Base-by-base conservation (phyloP, 352 stramenopile species). In the Pythium apleroticum region DNA sequence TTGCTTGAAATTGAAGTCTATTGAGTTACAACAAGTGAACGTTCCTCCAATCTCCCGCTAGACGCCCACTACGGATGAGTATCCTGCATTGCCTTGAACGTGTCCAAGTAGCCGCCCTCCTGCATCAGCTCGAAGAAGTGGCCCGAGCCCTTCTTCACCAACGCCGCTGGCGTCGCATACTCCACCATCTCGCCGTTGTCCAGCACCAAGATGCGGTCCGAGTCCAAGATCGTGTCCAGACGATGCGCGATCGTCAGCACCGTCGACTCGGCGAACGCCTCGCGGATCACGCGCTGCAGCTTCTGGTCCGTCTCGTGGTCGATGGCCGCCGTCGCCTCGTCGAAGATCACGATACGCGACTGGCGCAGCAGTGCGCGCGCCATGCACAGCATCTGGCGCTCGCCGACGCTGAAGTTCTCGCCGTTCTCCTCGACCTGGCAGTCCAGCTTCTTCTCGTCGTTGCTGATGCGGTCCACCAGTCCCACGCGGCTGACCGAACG, bases 351-450 rank as follows among this genome's bases (percentile, higher is more conserved):
- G 37, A 98, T 89, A 22, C 60, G 52, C n/a, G 88, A 86, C 30
- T 93, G 75, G 4, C 76, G 71, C 5, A 98, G 69, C 52, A 98
- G 68, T 14, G 95, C 93, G 37, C 95, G 72, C 20, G 85, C 95
- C 52, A 99, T 75, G 60, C 91, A 97, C 7, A 99, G 62, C n/a
- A 99, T 73, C 72, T 98, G 94, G 1, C 93, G 71, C 72, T 99
- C 88, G 7, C 96, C 96, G 31, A 97, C 85, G 57, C 68, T 89
- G 28, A 97, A 96, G 71, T 98, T 99, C 14, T 62, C 71, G 19
- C 95, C 96, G 20, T 88, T 89, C 60, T 98, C 92, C 27, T 49
- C 56, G 15, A 74, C 22, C 17, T 59, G 31, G 22, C 63, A 35
- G 0, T 66, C 57, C 0, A 75, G 55, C 22, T 55, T 59, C 1